Conservation (phyloP, 2,329 filamentous ascomycete species). For the Microsporum canis region DNA sequence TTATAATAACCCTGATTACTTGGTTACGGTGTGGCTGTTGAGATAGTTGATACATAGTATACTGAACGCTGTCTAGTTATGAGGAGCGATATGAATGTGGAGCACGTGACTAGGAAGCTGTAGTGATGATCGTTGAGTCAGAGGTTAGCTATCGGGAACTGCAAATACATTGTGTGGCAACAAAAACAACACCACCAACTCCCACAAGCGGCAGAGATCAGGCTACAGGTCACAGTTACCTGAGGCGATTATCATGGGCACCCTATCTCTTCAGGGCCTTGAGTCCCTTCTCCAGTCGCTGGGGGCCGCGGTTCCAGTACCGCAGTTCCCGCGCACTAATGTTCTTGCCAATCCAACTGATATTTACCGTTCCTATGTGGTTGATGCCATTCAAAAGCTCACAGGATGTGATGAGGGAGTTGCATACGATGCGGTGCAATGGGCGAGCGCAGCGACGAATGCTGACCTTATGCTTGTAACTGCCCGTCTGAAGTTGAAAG, state of each 20-base stretch:
- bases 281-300: neutral
- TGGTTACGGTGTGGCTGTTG: too few relatives aligned
- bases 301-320: neutral
- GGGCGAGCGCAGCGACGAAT: conserved; percentile 69
- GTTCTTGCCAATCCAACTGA: conserved; percentile 54
- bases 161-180: too few relatives aligned
- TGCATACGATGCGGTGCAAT: conserved; percentile 64
- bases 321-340: neutral
- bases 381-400: conserved; percentile 54
- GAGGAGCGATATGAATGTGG: too few relatives aligned
- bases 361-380: conserved; percentile 67
- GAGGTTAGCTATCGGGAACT: too few relatives aligned
- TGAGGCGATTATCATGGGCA: neutral
- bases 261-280: neutral
- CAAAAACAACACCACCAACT: too few relatives aligned
- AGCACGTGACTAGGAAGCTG: too few relatives aligned
- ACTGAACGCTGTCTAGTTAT: too few relatives aligned
- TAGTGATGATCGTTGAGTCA: too few relatives aligned
- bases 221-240: too few relatives aligned
- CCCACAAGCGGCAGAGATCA: too few relatives aligned
- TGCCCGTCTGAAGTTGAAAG: conserved; percentile 65
- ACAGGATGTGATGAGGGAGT: conserved; percentile 59
- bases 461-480: conserved; percentile 70
- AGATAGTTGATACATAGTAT: too few relatives aligned
- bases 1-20: too few relatives aligned